Base-by-base conservation (phyloP, 805 yeast species). In the Ogataea salicorniae region DNA sequence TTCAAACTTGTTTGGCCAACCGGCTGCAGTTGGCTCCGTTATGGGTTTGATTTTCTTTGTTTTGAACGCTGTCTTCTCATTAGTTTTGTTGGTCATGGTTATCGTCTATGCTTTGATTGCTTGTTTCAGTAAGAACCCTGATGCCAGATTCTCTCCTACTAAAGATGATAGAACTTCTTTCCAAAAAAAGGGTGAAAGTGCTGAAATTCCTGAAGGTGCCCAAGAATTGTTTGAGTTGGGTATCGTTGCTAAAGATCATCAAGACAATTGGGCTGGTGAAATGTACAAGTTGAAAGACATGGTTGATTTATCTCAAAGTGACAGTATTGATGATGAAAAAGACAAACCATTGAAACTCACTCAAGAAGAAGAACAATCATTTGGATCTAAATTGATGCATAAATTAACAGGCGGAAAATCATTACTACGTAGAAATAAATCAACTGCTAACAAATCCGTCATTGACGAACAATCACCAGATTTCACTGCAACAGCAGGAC, bases 11-110 rank as follows among this genome's bases (percentile, higher is more conserved):
- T 89, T 87, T 68, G 82, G 84, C 43, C 96, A 90, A 69, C 83
- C 88, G 8, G 83, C 81, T 18, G 77, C 79, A 8, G 97, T 87
- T 13, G 72, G 83, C 14, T 83, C 96, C 1, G 79, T 91, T 47
- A 87, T 91, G 96, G 97, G 95, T 0, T 85, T 95, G 81, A 75
- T 91, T 2, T 91, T 87, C 69, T 91, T 91, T 65, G 75, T 91
- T 47, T 66, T 91, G 64, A 91, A 91, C 64, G 97, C 97, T 6
- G 95, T 92, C 5, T 90, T 87, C 61, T 81, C 96, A 8, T 74
- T 87, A 54, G 74, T 88, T 45, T 71, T 91, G 56, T 75, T 91
- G 63, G 55, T 90, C 34, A 67, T 83, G 70, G 83, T 87, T 58
- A 73, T 90, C 50, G 81, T 81, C 2, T 82, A 85, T 56, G 76